Percentiles rank a stretch among this genome's conserved stretches.
Conservation (phyloP, 208 protist genomes). For the Trypanosoma avium region DNA sequence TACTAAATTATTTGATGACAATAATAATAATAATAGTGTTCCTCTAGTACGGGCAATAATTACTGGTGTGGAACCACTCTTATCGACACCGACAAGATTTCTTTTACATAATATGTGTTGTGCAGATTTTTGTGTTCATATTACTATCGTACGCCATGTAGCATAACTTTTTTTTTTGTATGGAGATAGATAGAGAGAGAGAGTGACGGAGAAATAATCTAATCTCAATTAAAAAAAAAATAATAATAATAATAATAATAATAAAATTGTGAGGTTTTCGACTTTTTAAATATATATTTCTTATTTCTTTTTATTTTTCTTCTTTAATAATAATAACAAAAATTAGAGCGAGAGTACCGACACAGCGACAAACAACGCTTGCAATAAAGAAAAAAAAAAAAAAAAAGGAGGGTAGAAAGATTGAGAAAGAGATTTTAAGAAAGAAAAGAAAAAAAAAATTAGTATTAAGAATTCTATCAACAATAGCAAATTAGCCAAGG, state of each 20-base stretch:
- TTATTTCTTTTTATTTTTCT: slow-evolving; percentile 2
- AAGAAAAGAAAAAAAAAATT: no score
- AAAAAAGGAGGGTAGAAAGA: background rate
- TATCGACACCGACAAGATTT: no score
- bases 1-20: no score
- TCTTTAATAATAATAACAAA: background rate
- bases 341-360: background rate
- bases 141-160: no score
- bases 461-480: background rate
- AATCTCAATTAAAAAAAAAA: background rate
- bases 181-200: background rate
- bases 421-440: background rate
- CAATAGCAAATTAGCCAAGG: background rate
- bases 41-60: no score
- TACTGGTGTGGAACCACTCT: no score
- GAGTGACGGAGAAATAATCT: background rate
- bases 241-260: background rate
- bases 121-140: no score
- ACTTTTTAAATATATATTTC: background rate
- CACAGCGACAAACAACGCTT: background rate
- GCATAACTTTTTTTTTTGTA: slow-evolving; percentile 4
- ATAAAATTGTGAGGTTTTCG: background rate
- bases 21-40: no score
- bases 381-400: slow-evolving; percentile 15
- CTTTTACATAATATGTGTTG: no score